Evolutionary conservation across 352 stramenopile species (phyloP).

Genomic region (Phytopythium sindhum): DNA sequence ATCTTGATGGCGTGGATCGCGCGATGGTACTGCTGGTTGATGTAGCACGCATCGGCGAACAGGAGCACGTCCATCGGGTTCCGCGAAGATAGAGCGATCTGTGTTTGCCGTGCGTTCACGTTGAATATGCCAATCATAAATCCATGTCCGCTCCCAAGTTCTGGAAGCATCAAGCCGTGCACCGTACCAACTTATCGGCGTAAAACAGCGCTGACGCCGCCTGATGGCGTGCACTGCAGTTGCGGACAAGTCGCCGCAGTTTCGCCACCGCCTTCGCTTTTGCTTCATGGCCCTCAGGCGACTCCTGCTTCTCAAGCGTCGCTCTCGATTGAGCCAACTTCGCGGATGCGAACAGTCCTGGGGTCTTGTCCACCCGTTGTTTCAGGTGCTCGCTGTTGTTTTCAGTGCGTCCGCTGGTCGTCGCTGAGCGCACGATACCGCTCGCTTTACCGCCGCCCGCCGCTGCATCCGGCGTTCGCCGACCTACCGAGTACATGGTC

Average conservation of each 20-base stretch:
- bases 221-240: constrained; percentile 53
- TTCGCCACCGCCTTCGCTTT: constrained; percentile 16
- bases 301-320: not conserved
- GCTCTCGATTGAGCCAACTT: not conserved
- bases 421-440: not conserved
- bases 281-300: not conserved
- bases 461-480: not conserved
- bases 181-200: constrained; percentile 66
- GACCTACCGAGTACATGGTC: not conserved
- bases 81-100: not conserved
- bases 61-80: constrained; percentile 59
- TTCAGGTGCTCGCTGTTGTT: not conserved
- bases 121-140: not conserved
- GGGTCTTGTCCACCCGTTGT: not conserved
- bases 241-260: constrained; percentile 40
- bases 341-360: not conserved
- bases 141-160: not conserved
- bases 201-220: constrained; percentile 65
- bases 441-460: not conserved
- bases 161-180: not conserved
- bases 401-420: not conserved
- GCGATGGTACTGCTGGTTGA: constrained; percentile 66
- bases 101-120: too few relatives aligned
- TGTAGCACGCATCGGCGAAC: constrained; percentile 73
- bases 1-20: constrained; percentile 73